Conservation (phyloP, 768 basidiomycete species). For the Pleurotus cornucopiae region DNA sequence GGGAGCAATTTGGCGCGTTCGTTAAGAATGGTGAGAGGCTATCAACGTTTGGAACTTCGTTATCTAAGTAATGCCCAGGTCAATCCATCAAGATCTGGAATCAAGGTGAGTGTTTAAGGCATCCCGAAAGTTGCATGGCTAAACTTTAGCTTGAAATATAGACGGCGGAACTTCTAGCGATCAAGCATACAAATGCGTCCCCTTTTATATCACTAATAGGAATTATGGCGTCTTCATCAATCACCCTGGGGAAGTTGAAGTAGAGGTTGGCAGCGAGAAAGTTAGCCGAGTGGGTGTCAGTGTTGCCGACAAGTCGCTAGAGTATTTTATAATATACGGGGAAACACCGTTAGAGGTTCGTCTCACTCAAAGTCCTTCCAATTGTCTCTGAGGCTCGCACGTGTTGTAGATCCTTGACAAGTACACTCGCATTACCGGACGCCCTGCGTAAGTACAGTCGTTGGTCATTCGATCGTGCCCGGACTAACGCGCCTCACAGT, state of each 20-base stretch:
- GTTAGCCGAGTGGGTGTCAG: constrained; percentile 62
- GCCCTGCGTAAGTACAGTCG: constrained; percentile 42
- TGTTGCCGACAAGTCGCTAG: constrained; percentile 57
- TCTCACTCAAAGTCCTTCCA: not conserved
- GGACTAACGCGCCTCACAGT: constrained; percentile 28
- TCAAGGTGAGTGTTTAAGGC: constrained; percentile 23
- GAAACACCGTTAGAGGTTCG: constrained; percentile 59
- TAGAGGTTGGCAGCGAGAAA: constrained; percentile 68
- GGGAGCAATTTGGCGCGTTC: constrained; percentile 72
- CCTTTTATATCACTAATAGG: constrained; percentile 66
- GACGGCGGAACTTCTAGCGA: constrained; percentile 73
- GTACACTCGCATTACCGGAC: constrained; percentile 59
- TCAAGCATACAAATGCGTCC: constrained; percentile 64
- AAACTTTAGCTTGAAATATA: not conserved
- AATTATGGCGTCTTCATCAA: constrained; percentile 78
- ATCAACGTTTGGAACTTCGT: constrained; percentile 14
- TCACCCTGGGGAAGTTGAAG: constrained; percentile 71
- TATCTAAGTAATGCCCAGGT: constrained; percentile 25
- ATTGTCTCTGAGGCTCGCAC: not conserved
- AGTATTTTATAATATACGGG: constrained; percentile 72
- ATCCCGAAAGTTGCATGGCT: not conserved
- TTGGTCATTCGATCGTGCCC: constrained; percentile 16
- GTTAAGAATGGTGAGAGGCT: constrained; percentile 64
- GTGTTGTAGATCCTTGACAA: constrained; percentile 48
- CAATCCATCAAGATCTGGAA: constrained; percentile 67